Conservation (phyloP, 2,329 filamentous ascomycete genomes). For the Aspergillus sergii region DNA sequence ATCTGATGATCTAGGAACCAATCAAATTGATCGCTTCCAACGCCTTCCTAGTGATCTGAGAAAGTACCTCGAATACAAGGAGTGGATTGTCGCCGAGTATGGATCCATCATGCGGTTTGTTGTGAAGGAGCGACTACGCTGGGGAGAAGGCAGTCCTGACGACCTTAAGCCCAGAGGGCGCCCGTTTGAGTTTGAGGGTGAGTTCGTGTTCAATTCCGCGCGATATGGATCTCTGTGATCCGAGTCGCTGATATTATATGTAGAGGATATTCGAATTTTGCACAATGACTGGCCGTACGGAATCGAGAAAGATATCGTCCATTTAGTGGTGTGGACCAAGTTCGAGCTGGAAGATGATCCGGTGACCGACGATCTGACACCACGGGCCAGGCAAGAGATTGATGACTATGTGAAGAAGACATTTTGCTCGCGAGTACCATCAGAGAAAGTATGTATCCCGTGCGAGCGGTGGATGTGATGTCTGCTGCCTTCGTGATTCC, state of each 20-base stretch:
- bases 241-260: background rate
- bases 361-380: constrained; percentile 66
- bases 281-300: constrained; percentile 96
- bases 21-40: constrained; percentile 75
- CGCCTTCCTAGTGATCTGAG: constrained; percentile 75
- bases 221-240: background rate
- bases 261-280: constrained; percentile 71
- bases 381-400: constrained; percentile 64
- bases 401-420: constrained; percentile 68
- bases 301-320: constrained; percentile 73
- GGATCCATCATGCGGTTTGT: constrained; percentile 81
- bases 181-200: constrained; percentile 42
- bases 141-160: constrained; percentile 55
- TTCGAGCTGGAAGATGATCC: constrained; percentile 75
- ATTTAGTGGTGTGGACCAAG: constrained; percentile 92
- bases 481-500: background rate
- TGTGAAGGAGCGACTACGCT: constrained; percentile 68
- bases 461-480: background rate
- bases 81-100: constrained; percentile 64
- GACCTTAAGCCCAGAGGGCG: constrained; percentile 32
- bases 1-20: constrained; percentile 48
- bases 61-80: constrained; percentile 73
- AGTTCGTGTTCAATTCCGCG: background rate
- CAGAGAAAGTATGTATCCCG: constrained; percentile 44
- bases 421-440: constrained; percentile 57